phyloP scores from a whole-genome alignment of 441 rosid species.

The Gossypium lobatum region DNA sequence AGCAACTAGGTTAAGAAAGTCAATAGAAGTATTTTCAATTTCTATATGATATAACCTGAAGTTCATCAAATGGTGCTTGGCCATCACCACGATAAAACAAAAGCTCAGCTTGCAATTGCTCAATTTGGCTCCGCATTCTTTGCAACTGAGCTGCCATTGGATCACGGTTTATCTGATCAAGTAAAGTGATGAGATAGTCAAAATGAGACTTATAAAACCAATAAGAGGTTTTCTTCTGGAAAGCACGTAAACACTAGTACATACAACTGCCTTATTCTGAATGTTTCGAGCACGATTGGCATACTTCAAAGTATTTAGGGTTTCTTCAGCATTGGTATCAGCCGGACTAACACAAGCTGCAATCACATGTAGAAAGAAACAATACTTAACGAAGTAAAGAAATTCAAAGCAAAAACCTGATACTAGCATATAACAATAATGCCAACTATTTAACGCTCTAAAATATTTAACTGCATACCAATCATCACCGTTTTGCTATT shows the following conservation, averaged over 20 bases:
- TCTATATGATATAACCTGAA: conserved; percentile 17
- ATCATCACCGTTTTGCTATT: conserved; percentile 98
- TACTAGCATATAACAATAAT: neutral
- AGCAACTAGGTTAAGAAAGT: conserved; percentile 17
- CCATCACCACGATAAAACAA: conserved; percentile 71
- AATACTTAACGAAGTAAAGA: neutral
- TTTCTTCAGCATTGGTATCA: conserved; percentile 95
- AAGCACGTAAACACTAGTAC: conserved; percentile 18
- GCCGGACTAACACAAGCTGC: conserved; percentile 99
- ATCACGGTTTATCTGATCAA: conserved; percentile 74
- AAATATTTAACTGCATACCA: conserved; percentile 43
- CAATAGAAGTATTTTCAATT: neutral
- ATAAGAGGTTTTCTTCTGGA: neutral
- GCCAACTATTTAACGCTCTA: neutral
- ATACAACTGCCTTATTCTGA: conserved; percentile 91
- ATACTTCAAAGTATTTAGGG: conserved; percentile 84
- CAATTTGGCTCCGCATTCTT: conserved; percentile 91
- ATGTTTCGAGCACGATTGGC: conserved; percentile 98
- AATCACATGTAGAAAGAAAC: conserved; percentile 9
- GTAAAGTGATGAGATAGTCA: neutral
- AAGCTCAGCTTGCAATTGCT: conserved; percentile 82
- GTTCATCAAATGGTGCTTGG: conserved; percentile 41
- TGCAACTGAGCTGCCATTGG: conserved; percentile 80
- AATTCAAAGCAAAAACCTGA: neutral
- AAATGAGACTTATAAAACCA: neutral